Percentiles rank a stretch among this genome's conserved stretches.
phyloP scores from a whole-genome alignment of 1,284 basidiomycete species.

The Cronartium ribicola region DNA sequence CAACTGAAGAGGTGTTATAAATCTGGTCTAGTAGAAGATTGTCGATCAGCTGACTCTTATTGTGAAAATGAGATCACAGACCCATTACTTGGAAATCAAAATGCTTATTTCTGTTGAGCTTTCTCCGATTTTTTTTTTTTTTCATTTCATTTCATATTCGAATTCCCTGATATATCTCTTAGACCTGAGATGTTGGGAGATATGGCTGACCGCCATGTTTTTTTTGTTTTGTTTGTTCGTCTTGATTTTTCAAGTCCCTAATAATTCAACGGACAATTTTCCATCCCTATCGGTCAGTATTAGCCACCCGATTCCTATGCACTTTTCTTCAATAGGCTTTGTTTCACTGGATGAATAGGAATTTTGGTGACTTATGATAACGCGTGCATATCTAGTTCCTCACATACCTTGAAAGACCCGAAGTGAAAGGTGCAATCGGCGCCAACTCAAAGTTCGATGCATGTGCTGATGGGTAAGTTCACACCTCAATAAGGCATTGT shows the following conservation, averaged over 20 bases:
- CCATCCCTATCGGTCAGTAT: background rate
- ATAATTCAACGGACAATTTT: background rate
- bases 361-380: background rate
- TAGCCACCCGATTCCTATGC: background rate
- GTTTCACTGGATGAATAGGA: background rate
- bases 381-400: conserved; percentile 8
- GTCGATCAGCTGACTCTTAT: conserved; percentile 23
- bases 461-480: conserved; percentile 35
- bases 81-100: conserved; percentile 18
- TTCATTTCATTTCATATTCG: background rate
- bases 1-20: conserved; percentile 27
- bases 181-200: conserved; percentile 21
- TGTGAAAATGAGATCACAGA: conserved; percentile 13
- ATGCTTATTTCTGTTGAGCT: conserved; percentile 37
- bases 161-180: background rate
- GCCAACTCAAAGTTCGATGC: conserved; percentile 23
- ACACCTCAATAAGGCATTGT: background rate
- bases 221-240: background rate
- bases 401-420: conserved; percentile 15
- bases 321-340: background rate
- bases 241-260: background rate
- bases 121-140: background rate
- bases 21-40: conserved; percentile 19
- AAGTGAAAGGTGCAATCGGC: conserved; percentile 31
- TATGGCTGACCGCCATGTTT: background rate